A percentile compares a stretch with the other conserved stretches of the same genome.
phyloP scores from a whole-genome alignment of 371 early-diverging fungal species.

The Actinomortierella wolfii region DNA sequence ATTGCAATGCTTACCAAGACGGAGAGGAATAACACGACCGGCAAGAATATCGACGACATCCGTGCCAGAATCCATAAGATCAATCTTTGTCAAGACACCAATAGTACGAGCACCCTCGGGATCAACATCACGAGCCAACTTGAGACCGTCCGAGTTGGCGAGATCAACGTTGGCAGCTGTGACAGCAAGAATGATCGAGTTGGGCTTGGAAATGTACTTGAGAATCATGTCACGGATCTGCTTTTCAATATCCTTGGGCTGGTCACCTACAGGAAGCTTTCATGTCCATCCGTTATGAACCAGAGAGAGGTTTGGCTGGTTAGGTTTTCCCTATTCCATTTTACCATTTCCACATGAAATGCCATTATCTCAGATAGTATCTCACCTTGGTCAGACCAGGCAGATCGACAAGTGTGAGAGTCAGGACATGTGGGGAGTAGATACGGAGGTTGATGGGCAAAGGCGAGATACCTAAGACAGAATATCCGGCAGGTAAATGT shows the following conservation, averaged over 20 bases:
- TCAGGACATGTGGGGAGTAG: slow-evolving; percentile 95
- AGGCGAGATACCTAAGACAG: slow-evolving; percentile 67
- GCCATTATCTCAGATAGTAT: slow-evolving; percentile 10
- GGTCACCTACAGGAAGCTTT: slow-evolving; percentile 91
- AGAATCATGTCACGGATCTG: slow-evolving; percentile 97
- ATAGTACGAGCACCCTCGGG: slow-evolving; percentile 98
- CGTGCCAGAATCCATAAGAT: slow-evolving; percentile 99
- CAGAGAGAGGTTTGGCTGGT: neutral
- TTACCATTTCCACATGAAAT: no score
- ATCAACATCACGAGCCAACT: slow-evolving; percentile 96
- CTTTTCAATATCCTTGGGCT: slow-evolving; percentile 98
- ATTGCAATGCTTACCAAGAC: slow-evolving; percentile 86
- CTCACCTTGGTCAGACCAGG: slow-evolving; percentile 95
- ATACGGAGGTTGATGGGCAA: slow-evolving; percentile 95
- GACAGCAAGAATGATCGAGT: slow-evolving; percentile 97
- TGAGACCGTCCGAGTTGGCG: slow-evolving; percentile 98
- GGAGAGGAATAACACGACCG: slow-evolving; percentile 93
- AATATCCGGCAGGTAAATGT: no score
- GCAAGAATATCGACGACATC: slow-evolving; percentile 99
- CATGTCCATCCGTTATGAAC: neutral
- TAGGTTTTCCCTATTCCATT: no score
- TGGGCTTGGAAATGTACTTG: slow-evolving; percentile 93
- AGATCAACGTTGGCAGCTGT: slow-evolving; percentile 98
- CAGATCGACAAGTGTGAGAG: slow-evolving; percentile 97
- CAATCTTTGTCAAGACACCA: slow-evolving; percentile 99